Conservation (phyloP, 768 basidiomycete species). For the Russula dissimulans region DNA sequence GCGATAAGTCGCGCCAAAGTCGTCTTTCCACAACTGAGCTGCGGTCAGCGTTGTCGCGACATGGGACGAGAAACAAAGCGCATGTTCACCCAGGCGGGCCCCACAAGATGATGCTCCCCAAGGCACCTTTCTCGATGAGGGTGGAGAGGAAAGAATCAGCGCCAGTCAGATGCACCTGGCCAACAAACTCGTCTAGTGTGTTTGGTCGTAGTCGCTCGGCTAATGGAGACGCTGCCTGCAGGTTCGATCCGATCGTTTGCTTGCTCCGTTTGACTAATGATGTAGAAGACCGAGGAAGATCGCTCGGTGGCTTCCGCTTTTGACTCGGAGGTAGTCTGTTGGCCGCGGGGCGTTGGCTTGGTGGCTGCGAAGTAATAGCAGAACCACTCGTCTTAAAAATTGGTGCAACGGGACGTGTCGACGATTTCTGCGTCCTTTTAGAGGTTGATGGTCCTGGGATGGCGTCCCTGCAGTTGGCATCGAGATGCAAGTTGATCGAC, state of each 20-base stretch:
- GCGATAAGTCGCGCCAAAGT: constrained; percentile 71
- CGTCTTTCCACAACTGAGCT: constrained; percentile 56
- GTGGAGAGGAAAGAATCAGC: constrained; percentile 48
- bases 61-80: neutral
- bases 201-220: constrained; percentile 69
- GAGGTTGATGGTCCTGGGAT: constrained; percentile 5
- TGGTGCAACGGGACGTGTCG: constrained; percentile 5
- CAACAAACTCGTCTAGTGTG: constrained; percentile 59
- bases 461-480: constrained; percentile 11
- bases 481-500: constrained; percentile 12
- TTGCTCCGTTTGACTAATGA: constrained; percentile 4
- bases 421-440: neutral
- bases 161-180: constrained; percentile 57
- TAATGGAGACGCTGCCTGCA: constrained; percentile 42
- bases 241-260: constrained; percentile 1
- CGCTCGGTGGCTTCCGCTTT: neutral
- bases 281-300: neutral
- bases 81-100: constrained; percentile 55
- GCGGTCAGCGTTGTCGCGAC: neutral
- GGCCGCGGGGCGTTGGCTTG: neutral
- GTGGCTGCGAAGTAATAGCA: neutral
- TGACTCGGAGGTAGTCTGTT: neutral
- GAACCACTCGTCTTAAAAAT: neutral
- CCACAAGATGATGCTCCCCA: constrained; percentile 63
- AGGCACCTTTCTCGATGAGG: constrained; percentile 38